phyloP scores from a whole-genome alignment of 2,329 filamentous ascomycete genomes.

The Parafenestella ontariensis region DNA sequence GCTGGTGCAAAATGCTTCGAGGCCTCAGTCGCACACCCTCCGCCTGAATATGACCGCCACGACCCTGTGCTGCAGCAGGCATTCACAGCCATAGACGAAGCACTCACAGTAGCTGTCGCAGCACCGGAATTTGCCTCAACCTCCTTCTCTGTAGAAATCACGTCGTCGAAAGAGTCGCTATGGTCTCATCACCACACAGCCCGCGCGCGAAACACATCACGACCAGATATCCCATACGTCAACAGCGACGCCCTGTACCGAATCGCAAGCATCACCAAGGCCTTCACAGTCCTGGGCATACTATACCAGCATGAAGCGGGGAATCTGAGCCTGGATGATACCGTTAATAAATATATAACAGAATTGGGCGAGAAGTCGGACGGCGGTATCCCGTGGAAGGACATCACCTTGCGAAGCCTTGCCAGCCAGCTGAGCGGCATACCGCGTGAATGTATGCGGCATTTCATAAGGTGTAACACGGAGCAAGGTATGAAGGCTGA shows the following conservation, averaged over 20 bases:
- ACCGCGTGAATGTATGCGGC: slow-evolving; percentile 47
- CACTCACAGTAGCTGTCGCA: slow-evolving; percentile 33
- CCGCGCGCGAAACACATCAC: slow-evolving; percentile 41
- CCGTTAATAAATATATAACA: slow-evolving; percentile 42
- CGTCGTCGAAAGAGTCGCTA: slow-evolving; percentile 47
- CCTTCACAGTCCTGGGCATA: slow-evolving; percentile 44
- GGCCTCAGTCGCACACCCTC: slow-evolving; percentile 48
- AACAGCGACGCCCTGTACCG: slow-evolving; percentile 51
- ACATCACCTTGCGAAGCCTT: slow-evolving; percentile 53
- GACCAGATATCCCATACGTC: slow-evolving; percentile 46
- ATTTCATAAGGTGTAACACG: slow-evolving; percentile 12
- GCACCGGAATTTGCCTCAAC: slow-evolving; percentile 40
- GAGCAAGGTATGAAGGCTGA: slow-evolving; percentile 36
- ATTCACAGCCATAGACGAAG: slow-evolving; percentile 37
- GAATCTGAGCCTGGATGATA: slow-evolving; percentile 45
- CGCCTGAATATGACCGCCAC: slow-evolving; percentile 38
- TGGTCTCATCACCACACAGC: slow-evolving; percentile 52
- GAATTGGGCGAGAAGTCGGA: slow-evolving; percentile 39
- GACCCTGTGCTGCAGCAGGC: slow-evolving; percentile 38
- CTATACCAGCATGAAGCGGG: slow-evolving; percentile 43
- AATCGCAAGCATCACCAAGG: slow-evolving; percentile 48
- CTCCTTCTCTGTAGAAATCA: slow-evolving; percentile 52
- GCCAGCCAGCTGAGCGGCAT: slow-evolving; percentile 54
- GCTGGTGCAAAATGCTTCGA: slow-evolving; percentile 44
- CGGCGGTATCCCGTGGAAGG: slow-evolving; percentile 48